A percentile compares a stretch with the other conserved stretches of the same genome.
Evolutionary conservation across 352 stramenopile species (phyloP).

Genomic region (Globisporangium alternatum): DNA sequence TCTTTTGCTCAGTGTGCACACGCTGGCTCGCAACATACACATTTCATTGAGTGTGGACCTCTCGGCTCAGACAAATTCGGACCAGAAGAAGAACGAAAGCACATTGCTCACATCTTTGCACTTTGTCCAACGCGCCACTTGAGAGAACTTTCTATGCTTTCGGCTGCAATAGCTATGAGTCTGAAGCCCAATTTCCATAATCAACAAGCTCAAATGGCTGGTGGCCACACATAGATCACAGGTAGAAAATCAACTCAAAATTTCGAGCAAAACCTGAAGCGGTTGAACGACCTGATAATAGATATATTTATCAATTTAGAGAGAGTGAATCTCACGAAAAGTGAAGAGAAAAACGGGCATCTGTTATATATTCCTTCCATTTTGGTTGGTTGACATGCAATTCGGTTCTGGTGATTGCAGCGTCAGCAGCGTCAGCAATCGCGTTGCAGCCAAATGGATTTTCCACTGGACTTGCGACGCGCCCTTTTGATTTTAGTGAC

Average conservation of each 20-base stretch:
- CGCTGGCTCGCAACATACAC: too few species aligned
- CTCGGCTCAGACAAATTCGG: not conserved
- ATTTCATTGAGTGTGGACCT: too few species aligned
- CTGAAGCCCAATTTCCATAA: not conserved
- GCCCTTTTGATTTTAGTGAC: too few species aligned
- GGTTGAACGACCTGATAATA: not conserved
- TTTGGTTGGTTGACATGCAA: not conserved
- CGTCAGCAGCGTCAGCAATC: too few species aligned
- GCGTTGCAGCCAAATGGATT: not conserved
- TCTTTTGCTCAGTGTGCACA: too few species aligned
- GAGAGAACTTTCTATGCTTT: too few species aligned
- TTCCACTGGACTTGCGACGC: conserved; percentile 2
- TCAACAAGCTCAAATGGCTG: not conserved
- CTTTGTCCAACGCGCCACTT: too few species aligned
- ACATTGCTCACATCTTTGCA: too few species aligned
- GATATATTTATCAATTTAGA: conserved; percentile 1
- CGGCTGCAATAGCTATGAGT: not conserved
- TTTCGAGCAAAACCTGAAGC: not conserved
- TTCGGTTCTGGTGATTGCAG: too few species aligned
- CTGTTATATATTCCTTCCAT: conserved; percentile 2
- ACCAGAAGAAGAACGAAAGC: not conserved
- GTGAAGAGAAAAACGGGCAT: not conserved
- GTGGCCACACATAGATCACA: not conserved
- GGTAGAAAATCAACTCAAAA: not conserved
- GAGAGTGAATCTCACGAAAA: not conserved